Evolutionary conservation across 306 rosid genomes (phyloP), one percentile per base, ranked within the genome.

Genomic region (Alnus glutinosa): DNA sequence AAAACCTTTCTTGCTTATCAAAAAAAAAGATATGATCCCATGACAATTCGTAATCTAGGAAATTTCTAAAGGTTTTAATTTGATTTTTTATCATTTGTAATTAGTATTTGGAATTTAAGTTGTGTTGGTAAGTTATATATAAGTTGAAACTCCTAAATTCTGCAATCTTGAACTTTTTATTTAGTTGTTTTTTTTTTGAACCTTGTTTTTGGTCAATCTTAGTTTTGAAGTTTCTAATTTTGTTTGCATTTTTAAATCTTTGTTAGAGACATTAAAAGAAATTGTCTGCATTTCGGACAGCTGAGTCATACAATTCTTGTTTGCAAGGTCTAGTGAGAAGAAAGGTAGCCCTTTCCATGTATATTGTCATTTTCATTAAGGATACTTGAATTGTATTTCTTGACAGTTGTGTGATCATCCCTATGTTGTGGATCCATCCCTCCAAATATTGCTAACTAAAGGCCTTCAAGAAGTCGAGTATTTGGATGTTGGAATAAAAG

Each of bases 381-480:
- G 16, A 64, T 54, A 9, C 42, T 54, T 68, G 28, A 44, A 57
- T 74, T 68, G 76, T 50, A 75, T 78, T 76, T 82, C 51, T 83
- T 77, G 77, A 74, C 96, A 95, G 99, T 95, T 96, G 74, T 95
- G 92, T 81, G 92, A 84, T 84, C 99, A 91, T 77, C 99, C 99
- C 37, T 95, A 86, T 71, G n/a, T 82, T 82, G 85, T 73, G 79
- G 90, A 91, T 37, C 78, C 73, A 61, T 77, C 86, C 39, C 37
- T 91, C 23, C 82, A 77, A 81, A 42, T 5, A 13, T 57, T 76
- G 62, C 90, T 95, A 75, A 58, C 51, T 32, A 78, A 83, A 80
- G 93, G 80, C 84, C 81, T 84, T 70, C 67, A 81, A 87, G 84
- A 11, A 36, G 72, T 12, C 73, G 89, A 88, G 78, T 81, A 62